These are phyloP conservation scores for Beauveria asiatica DNA, from an alignment of 2,329 filamentous ascomycete genomes.

Conservation along the genomic window DNA sequence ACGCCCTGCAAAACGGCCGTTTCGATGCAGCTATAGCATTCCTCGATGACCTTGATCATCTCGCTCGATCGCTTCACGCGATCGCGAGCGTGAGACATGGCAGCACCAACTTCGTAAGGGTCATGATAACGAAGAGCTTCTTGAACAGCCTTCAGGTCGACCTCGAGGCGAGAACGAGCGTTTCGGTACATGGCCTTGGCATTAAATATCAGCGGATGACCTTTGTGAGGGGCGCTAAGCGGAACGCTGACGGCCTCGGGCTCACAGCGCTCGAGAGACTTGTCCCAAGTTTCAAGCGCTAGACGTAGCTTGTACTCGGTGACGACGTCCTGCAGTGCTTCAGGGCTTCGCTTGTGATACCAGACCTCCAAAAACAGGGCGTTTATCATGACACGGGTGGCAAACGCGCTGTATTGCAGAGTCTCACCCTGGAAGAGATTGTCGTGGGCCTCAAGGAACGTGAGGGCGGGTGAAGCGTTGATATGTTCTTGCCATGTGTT, in stretches of 20 bases:
- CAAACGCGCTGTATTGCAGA: constrained; percentile 90
- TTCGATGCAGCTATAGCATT: constrained; percentile 96
- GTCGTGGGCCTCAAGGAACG: constrained; percentile 90
- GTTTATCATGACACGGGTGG: constrained; percentile 97
- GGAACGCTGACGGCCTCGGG: constrained; percentile 82
- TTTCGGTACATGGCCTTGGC: constrained; percentile 96
- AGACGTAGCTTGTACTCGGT: constrained; percentile 96
- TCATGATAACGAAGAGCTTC: constrained; percentile 96
- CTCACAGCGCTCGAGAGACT: constrained; percentile 87
- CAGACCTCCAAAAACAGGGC: constrained; percentile 96
- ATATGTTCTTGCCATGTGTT: constrained; percentile 76
- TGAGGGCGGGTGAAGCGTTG: constrained; percentile 61
- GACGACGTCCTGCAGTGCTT: constrained; percentile 92
- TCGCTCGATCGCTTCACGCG: constrained; percentile 91
- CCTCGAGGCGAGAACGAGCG: constrained; percentile 81
- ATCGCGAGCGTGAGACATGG: constrained; percentile 90
- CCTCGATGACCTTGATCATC: constrained; percentile 97
- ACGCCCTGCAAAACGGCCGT: constrained; percentile 90
- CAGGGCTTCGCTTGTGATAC: constrained; percentile 98
- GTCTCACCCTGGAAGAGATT: constrained; percentile 90
- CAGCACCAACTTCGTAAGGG: constrained; percentile 90
- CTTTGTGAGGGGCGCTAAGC: constrained; percentile 88
- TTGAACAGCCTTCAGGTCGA: constrained; percentile 91
- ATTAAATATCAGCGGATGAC: constrained; percentile 95
- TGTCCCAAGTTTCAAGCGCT: constrained; percentile 97